Evolutionary conservation across 805 yeast species (phyloP).

Genomic region (Ogataea wickerhamii): DNA sequence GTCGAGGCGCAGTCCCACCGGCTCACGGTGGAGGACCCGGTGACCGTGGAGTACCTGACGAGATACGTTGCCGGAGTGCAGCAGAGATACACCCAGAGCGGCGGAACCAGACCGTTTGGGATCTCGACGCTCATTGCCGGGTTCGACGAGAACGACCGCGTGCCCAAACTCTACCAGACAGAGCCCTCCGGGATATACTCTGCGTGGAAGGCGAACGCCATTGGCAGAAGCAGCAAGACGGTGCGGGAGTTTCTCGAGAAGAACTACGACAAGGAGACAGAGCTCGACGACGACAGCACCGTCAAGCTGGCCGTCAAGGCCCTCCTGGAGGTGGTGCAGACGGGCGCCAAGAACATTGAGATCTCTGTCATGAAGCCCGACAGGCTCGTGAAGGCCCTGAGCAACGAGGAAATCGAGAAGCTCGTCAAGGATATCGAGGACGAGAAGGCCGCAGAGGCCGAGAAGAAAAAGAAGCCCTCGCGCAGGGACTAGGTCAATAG

Average conservation of each 20-base stretch:
- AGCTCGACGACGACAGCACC: slow-evolving; percentile 63
- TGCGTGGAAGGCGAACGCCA: slow-evolving; percentile 97
- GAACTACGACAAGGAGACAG: slow-evolving; percentile 59
- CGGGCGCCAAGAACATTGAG: slow-evolving; percentile 96
- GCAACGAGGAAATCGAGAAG: slow-evolving; percentile 67
- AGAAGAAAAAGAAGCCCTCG: slow-evolving; percentile 54
- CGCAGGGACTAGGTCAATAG: slow-evolving; percentile 15
- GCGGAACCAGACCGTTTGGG: slow-evolving; percentile 98
- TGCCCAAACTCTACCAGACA: slow-evolving; percentile 85
- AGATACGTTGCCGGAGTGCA: slow-evolving; percentile 97
- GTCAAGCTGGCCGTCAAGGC: slow-evolving; percentile 80
- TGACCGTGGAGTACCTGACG: slow-evolving; percentile 85
- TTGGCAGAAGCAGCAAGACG: slow-evolving; percentile 92
- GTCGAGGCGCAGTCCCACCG: slow-evolving; percentile 95
- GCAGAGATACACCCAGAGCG: slow-evolving; percentile 94
- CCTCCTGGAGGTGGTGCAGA: slow-evolving; percentile 92
- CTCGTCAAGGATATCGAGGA: slow-evolving; percentile 81
- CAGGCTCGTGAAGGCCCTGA: slow-evolving; percentile 52
- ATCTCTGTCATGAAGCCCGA: slow-evolving; percentile 81
- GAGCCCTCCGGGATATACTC: slow-evolving; percentile 97
- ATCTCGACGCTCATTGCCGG: slow-evolving; percentile 94
- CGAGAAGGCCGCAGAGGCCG: slow-evolving; percentile 82
- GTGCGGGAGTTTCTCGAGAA: slow-evolving; percentile 94
- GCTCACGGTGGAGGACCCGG: slow-evolving; percentile 92
- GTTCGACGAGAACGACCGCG: slow-evolving; percentile 78